These are phyloP conservation scores for Cryptomeria japonica DNA, from an alignment of 75 land plant species.

Conservation along the genomic window DNA sequence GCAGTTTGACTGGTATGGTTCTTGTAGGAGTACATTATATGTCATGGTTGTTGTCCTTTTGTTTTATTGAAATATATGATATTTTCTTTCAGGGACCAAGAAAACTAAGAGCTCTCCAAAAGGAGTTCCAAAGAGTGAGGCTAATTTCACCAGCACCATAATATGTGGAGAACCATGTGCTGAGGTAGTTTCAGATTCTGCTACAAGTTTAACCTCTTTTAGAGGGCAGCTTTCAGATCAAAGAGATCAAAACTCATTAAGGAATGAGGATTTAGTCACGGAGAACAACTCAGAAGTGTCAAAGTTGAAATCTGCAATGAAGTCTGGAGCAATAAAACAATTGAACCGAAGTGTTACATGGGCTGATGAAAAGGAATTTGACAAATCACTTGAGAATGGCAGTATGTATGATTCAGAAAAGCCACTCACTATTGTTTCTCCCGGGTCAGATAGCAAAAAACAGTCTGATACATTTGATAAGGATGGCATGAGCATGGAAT, in stretches of 20 bases:
- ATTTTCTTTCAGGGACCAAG: background rate
- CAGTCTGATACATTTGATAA: background rate
- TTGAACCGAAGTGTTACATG: slow-evolving; percentile 51
- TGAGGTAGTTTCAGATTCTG: background rate
- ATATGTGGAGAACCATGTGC: slow-evolving; percentile 13
- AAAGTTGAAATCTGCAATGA: slow-evolving; percentile 49
- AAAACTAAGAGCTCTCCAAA: slow-evolving; percentile 2
- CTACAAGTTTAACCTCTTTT: background rate
- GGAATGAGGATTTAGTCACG: slow-evolving; percentile 1
- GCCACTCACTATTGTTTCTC: background rate
- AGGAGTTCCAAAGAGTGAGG: slow-evolving; percentile 1
- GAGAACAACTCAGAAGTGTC: background rate
- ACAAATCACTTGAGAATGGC: background rate
- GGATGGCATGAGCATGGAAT: slow-evolving; percentile 1
- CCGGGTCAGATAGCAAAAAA: background rate
- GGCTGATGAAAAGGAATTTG: slow-evolving; percentile 55
- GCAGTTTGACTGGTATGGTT: background rate
- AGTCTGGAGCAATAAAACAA: slow-evolving; percentile 19
- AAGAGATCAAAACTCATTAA: slow-evolving; percentile 4
- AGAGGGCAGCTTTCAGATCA: background rate
- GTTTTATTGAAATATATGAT: background rate
- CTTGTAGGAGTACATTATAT: background rate
- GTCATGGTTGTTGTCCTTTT: background rate
- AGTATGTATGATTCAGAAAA: slow-evolving; percentile 6
- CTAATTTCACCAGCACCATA: slow-evolving; percentile 38